Evolutionary conservation across 192 early-diverging fungal species (phyloP).

Genomic region (Spizellomyces punctatus): DNA sequence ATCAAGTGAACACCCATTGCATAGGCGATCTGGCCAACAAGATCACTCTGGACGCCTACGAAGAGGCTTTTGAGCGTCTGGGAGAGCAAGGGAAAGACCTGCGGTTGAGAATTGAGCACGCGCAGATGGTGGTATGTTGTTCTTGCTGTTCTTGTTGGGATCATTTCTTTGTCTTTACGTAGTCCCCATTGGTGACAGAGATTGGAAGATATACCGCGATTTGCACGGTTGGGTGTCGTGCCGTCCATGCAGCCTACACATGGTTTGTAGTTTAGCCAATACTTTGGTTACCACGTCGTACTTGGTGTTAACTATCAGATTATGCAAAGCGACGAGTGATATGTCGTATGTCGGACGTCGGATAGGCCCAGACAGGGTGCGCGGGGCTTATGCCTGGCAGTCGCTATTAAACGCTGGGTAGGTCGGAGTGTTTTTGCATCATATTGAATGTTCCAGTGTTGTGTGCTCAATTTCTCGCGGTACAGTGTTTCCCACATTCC

Average conservation of each 20-base stretch:
- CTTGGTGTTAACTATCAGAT: too few relatives aligned
- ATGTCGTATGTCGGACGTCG: conserved; percentile 54
- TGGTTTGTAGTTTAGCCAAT: conserved; percentile 19
- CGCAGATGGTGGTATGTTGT: conserved; percentile 49
- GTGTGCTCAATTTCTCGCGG: not conserved
- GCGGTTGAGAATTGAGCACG: conserved; percentile 59
- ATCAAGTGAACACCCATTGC: conserved; percentile 57
- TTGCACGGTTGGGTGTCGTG: conserved; percentile 47
- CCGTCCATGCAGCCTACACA: conserved; percentile 65
- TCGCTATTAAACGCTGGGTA: conserved; percentile 40
- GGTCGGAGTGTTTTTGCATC: not conserved
- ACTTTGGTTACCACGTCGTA: too few relatives aligned
- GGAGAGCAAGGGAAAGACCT: conserved; percentile 11
- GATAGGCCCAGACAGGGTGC: conserved; percentile 45
- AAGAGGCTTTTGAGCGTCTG: conserved; percentile 15
- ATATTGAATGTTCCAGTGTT: not conserved
- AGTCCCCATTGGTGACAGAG: conserved; percentile 25
- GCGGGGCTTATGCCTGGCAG: conserved; percentile 56
- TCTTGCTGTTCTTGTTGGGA: conserved; percentile 6
- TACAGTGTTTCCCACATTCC: conserved; percentile 39
- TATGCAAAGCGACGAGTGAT: conserved; percentile 51
- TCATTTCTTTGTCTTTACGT: conserved; percentile 1
- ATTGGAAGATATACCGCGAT: conserved; percentile 47
- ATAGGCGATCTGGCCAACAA: conserved; percentile 63
- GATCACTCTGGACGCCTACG: conserved; percentile 53